Percentiles rank a stretch among this genome's conserved stretches.
Conservation (phyloP, 2,329 filamentous ascomycete genomes). For the Diplodia intermedia region DNA sequence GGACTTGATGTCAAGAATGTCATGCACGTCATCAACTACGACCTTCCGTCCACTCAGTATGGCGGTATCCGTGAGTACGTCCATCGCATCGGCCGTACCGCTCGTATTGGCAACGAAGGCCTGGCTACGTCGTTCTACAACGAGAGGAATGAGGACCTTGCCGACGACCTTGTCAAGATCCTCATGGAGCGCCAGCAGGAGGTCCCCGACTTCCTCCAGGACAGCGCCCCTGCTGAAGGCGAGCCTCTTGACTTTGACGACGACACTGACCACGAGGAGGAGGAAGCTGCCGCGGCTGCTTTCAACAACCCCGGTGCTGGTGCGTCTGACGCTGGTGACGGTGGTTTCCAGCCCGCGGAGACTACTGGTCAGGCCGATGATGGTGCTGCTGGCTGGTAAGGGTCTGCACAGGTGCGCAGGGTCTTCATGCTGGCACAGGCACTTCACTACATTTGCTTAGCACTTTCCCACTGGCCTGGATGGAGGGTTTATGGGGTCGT, state of each 20-base stretch:
- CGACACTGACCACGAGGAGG: constrained; percentile 51
- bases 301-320: background rate
- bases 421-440: too few species aligned
- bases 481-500: constrained; percentile 22
- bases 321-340: background rate
- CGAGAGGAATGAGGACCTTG: constrained; percentile 76
- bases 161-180: constrained; percentile 76
- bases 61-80: constrained; percentile 95
- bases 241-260: constrained; percentile 61
- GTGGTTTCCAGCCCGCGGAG: constrained; percentile 18
- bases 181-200: constrained; percentile 79
- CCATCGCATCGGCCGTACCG: constrained; percentile 95
- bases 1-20: constrained; percentile 89
- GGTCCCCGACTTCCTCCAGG: constrained; percentile 81
- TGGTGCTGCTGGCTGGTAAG: background rate
- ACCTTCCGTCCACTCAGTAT: constrained; percentile 74
- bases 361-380: background rate
- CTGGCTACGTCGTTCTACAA: constrained; percentile 90
- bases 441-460: background rate
- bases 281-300: constrained; percentile 12
- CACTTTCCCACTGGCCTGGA: background rate
- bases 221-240: constrained; percentile 65
- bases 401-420: background rate
- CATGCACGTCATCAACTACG: constrained; percentile 91
- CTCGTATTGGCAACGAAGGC: constrained; percentile 87